Conservation (phyloP, 495 filamentous ascomycete species). For the Penicilliopsis zonata region DNA sequence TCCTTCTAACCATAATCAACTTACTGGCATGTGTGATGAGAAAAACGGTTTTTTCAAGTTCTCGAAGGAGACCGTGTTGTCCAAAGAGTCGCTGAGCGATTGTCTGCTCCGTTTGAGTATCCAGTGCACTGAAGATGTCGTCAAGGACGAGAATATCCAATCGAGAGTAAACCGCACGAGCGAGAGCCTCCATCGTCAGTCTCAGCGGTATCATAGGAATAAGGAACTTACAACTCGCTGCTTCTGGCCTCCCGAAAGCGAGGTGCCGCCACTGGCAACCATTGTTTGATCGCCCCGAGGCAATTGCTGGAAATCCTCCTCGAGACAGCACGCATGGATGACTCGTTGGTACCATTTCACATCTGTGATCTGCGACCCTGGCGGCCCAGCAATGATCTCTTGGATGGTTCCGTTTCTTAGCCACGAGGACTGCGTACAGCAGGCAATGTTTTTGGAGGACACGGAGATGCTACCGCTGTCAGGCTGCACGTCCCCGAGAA, state of each 20-base stretch:
- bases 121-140: constrained; percentile 49
- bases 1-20: too few relatives aligned
- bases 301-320: constrained; percentile 41
- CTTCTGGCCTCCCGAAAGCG: constrained; percentile 54
- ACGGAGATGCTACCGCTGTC: constrained; percentile 28
- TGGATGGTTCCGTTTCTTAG: constrained; percentile 47
- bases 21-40: too few relatives aligned
- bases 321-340: constrained; percentile 51
- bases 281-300: constrained; percentile 44
- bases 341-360: constrained; percentile 49
- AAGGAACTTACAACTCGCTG: constrained; percentile 40
- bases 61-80: constrained; percentile 38
- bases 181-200: constrained; percentile 10
- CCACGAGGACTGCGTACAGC: constrained; percentile 41
- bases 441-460: constrained; percentile 30
- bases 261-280: constrained; percentile 52
- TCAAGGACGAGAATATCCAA: constrained; percentile 42
- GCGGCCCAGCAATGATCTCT: constrained; percentile 43
- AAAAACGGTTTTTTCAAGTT: constrained; percentile 36
- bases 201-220: not conserved
- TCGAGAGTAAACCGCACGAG: constrained; percentile 44
- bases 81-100: constrained; percentile 48
- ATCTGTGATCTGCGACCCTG: too few relatives aligned
- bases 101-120: constrained; percentile 45
- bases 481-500: constrained; percentile 45